A percentile compares a stretch with the other conserved stretches of the same genome.
phyloP scores from a whole-genome alignment of 495 filamentous ascomycete species.

The Xylaria curta region DNA sequence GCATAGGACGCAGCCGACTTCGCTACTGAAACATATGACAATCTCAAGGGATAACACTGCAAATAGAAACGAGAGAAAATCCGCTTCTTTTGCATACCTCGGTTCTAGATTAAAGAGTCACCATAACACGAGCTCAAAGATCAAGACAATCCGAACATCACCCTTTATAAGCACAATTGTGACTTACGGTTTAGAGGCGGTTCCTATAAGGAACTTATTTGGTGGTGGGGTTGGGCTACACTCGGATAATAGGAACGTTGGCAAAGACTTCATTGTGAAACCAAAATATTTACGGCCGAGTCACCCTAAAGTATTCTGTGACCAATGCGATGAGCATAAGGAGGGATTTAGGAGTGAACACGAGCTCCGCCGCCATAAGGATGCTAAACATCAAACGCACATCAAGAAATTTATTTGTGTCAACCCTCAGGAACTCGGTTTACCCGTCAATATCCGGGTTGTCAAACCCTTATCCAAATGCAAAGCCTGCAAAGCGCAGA shows the following conservation, averaged over 20 bases:
- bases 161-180: too few relatives aligned
- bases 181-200: too few relatives aligned
- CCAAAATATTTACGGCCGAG: slow-evolving; percentile 73
- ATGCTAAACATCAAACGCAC: slow-evolving; percentile 73
- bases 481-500: slow-evolving; percentile 79
- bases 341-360: slow-evolving; percentile 96
- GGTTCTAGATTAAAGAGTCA: too few relatives aligned
- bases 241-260: slow-evolving; percentile 42
- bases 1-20: too few relatives aligned
- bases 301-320: slow-evolving; percentile 77
- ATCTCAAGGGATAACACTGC: too few relatives aligned
- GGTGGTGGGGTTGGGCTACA: too few relatives aligned
- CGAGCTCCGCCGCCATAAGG: slow-evolving; percentile 85
- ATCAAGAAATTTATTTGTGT: slow-evolving; percentile 82
- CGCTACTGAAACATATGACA: too few relatives aligned
- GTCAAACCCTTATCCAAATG: slow-evolving; percentile 77
- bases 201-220: too few relatives aligned
- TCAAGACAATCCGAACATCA: too few relatives aligned
- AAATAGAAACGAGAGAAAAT: too few relatives aligned
- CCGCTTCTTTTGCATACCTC: too few relatives aligned
- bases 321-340: slow-evolving; percentile 74
- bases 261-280: slow-evolving; percentile 68
- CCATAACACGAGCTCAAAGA: too few relatives aligned
- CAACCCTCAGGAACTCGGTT: slow-evolving; percentile 43
- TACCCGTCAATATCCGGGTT: slow-evolving; percentile 50